phyloP scores from a whole-genome alignment of 257 asterid genomes.

The Solanum appendiculatum region DNA sequence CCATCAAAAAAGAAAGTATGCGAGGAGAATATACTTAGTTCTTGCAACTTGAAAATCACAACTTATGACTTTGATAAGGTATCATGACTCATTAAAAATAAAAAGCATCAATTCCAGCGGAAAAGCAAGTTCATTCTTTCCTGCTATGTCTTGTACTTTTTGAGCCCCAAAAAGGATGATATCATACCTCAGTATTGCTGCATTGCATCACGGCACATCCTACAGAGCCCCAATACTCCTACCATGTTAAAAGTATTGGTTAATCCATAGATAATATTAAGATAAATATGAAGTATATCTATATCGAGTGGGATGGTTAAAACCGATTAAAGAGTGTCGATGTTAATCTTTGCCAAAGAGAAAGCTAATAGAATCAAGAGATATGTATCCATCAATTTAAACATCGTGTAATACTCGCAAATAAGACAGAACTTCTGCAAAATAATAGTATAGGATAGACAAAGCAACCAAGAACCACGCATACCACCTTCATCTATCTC shows the following conservation, averaged over 20 bases:
- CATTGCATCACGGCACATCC: constrained; percentile 99
- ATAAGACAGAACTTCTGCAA: not conserved
- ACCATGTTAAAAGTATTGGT: constrained; percentile 5
- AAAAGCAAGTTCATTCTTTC: not conserved
- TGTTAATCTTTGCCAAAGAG: not conserved
- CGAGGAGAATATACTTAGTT: not conserved
- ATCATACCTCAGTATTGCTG: constrained; percentile 87
- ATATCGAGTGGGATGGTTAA: not conserved
- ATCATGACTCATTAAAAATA: not conserved
- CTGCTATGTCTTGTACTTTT: not conserved
- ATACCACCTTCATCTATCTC: not conserved
- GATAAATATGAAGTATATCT: not conserved
- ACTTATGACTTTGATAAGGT: not conserved
- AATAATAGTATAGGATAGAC: not conserved
- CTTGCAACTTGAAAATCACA: not conserved
- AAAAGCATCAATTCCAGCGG: not conserved
- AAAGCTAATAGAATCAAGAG: not conserved
- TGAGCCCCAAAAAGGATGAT: not conserved
- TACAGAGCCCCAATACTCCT: constrained; percentile 99
- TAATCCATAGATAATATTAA: not conserved
- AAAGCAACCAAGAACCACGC: not conserved
- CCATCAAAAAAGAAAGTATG: not conserved
- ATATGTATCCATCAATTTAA: not conserved
- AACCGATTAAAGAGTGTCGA: not conserved
- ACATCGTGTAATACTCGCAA: not conserved